Evolutionary conservation across 148 eudicot species (phyloP), one percentile per base, ranked within the genome.

Genomic region (Simmondsia chinensis): DNA sequence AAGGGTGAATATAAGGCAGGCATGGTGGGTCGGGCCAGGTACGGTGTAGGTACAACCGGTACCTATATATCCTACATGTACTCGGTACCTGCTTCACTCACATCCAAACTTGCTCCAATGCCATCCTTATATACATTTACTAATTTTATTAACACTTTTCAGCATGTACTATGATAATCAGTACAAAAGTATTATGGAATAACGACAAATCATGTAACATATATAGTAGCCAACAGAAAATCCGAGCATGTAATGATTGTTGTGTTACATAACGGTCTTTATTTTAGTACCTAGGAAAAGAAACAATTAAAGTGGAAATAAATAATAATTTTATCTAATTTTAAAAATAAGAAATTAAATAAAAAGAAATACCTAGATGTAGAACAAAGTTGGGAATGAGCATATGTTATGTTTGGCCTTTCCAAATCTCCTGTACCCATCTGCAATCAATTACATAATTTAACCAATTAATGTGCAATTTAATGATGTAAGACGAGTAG

Each of bases 391-490:
- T 61, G 66, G 24, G 59, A 53, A 37, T 61, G 59, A 46, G 19
- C 10, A 38, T 35, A 43, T 53, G 26, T 33, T n/a, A 37, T 31
- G 28, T 46, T 46, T 39, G 48, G 14, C 37, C 48, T 52, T 29
- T 46, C 54, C 60, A 54, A 53, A 31, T 62, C 55, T 15, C 55
- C 67, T 33, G 20, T 46, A 30, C 35, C 54, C 52, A 60, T 51
- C 57, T 60, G 25, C 23, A 13, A 27, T 9, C 1, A 18, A 46
- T 7, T 45, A 31, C 33, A 42, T 20, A 24, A 33, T 50, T 35
- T 27, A 15, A 36, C 7, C n/a, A n/a, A 5, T 3, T 24, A 35
- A 13, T 36, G 14, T 36, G 5, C 14, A 4, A 2, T 10, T 16
- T 1, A 4, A 39, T 6, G 8, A 7, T n/a, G n/a, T n/a, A n/a